Conservation (phyloP, 2,329 filamentous ascomycete genomes). For the Ophiostoma pallidulum region DNA sequence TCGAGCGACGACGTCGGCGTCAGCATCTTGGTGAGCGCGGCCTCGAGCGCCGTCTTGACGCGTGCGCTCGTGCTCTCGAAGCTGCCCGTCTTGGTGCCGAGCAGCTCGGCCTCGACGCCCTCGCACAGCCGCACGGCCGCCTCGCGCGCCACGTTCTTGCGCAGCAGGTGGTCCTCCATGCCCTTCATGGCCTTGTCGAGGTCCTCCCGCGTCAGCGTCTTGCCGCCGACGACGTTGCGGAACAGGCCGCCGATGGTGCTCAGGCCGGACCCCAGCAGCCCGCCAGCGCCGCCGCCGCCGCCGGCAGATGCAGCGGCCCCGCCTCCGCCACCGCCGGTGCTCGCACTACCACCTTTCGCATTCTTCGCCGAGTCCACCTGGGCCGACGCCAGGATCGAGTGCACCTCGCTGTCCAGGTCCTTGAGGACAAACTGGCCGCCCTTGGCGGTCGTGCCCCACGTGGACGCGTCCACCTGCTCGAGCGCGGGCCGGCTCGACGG, state of each 20-base stretch:
- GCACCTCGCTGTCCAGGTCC: constrained; percentile 87
- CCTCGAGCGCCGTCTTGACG: constrained; percentile 80
- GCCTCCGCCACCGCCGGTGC: constrained; percentile 34
- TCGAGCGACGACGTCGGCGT: constrained; percentile 93
- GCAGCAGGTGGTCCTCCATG: constrained; percentile 89
- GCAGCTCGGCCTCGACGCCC: constrained; percentile 78
- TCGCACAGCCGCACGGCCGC: constrained; percentile 85
- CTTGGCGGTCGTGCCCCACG: constrained; percentile 85
- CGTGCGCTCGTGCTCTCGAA: constrained; percentile 82
- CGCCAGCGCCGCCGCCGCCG: constrained; percentile 38
- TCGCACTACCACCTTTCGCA: constrained; percentile 36
- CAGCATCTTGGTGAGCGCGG: constrained; percentile 86
- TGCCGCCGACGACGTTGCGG: constrained; percentile 89
- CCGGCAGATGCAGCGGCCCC: constrained; percentile 41
- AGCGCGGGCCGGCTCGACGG: constrained; percentile 40
- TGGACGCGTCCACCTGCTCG: constrained; percentile 65
- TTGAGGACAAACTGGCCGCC: constrained; percentile 92
- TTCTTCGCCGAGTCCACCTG: constrained; percentile 44
- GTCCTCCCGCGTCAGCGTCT: constrained; percentile 80
- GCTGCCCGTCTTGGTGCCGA: constrained; percentile 82
- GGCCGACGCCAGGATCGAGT: constrained; percentile 67
- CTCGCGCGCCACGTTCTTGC: constrained; percentile 94
- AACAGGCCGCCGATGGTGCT: constrained; percentile 82
- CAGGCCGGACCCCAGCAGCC: constrained; percentile 69
- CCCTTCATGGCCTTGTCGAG: constrained; percentile 86